Base-by-base conservation (phyloP, 1,284 basidiomycete species). In the Puccinia coronata region DNA sequence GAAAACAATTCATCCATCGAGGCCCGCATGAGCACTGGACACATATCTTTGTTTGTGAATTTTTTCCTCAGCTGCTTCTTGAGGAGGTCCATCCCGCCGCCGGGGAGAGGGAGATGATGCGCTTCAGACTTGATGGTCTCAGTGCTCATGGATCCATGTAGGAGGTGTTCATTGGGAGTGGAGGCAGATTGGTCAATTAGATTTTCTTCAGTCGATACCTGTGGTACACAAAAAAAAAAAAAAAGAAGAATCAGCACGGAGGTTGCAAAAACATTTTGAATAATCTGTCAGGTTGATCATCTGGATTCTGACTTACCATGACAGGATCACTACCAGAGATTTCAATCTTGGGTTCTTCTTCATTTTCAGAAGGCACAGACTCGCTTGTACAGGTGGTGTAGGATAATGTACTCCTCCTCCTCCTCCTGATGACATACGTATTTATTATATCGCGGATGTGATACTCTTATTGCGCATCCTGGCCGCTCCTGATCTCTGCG, bases 41-140 rank as follows among this genome's bases (percentile, higher is more conserved):
- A 63, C 57, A 76, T 76, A 65, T 76, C 73, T 23, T 80, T 72
- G 16, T 72, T n/a, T 6, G 47, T 71, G 53, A 73, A 69, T 43
- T 70, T 65, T 23, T 67, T 70, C 39, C 69, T 61, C 39, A 80
- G 39, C 69, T 71, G 69, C 71, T 80, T 80, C 43, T 80, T 80
- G 9, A 80, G 59, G 20, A 80, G 57, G n/a, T 59, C 69, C 55
- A 71, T 63, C 25, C 78, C 78, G 25, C 55, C 67, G 39, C 41
- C n/a, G n/a, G n/a, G n/a, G n/a, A n/a, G n/a, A n/a, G n/a, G n/a
- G n/a, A n/a, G n/a, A n/a, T n/a, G n/a, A n/a, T n/a, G n/a, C 20
- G 57, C 59, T 72, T 80, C 78, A 36, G 79, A 81, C 63, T 81
- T 81, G 49, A 81, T 81, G 36, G 79, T 81, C 63, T 81, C 79